These are phyloP conservation scores for Torulaspora maleeae DNA, from an alignment of 805 yeast species.

Conservation along the genomic window DNA sequence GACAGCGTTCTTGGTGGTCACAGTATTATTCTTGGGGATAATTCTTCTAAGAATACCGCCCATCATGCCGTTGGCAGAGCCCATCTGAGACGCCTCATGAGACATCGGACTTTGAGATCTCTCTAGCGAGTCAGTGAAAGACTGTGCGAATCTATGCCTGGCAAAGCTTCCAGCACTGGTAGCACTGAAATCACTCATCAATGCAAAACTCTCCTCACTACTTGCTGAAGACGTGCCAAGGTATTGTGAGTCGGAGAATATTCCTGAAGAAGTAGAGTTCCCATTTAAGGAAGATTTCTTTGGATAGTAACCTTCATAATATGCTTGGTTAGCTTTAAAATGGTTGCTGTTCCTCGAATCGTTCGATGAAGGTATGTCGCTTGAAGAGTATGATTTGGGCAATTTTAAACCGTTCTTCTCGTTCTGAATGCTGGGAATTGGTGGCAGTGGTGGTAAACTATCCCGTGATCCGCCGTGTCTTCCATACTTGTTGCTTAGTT, in stretches of 20 bases:
- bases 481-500: neutral
- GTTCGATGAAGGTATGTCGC: conserved; percentile 19
- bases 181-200: conserved; percentile 69
- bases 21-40: conserved; percentile 22
- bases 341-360: conserved; percentile 12
- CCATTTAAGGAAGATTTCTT: conserved; percentile 10
- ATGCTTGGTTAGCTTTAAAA: conserved; percentile 16
- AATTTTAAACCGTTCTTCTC: conserved; percentile 9
- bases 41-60: conserved; percentile 35
- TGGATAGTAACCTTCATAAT: conserved; percentile 19
- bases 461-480: neutral
- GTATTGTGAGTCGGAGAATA: conserved; percentile 42
- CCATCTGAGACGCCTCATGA: conserved; percentile 3
- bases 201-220: conserved; percentile 39
- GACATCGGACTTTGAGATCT: conserved; percentile 17
- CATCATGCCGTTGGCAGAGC: conserved; percentile 26
- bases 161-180: conserved; percentile 84
- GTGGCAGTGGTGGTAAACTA: conserved; percentile 29
- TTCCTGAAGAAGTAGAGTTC: conserved; percentile 16
- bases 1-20: conserved; percentile 13
- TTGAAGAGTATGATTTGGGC: conserved; percentile 28
- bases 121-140: conserved; percentile 31
- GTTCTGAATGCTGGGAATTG: conserved; percentile 15
- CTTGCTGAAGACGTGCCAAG: conserved; percentile 47
- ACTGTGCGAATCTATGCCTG: conserved; percentile 58